phyloP scores from a whole-genome alignment of 495 filamentous ascomycete genomes.

The Aspergillus saccharolyticus region DNA sequence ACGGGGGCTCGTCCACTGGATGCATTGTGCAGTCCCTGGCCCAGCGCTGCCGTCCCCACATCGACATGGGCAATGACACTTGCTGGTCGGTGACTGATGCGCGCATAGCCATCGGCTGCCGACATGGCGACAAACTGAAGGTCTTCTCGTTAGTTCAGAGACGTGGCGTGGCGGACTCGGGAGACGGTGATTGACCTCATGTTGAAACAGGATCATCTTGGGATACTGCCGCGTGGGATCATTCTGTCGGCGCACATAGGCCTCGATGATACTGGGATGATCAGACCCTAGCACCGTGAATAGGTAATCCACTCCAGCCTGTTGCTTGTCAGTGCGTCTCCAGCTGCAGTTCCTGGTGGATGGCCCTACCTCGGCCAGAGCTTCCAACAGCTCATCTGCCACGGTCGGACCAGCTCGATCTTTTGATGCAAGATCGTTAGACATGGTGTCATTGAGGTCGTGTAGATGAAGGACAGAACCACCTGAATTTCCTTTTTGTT shows the following conservation, averaged over 20 bases:
- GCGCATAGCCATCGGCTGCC: conserved; percentile 24
- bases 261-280: conserved; percentile 25
- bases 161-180: neutral
- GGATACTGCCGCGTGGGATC: conserved; percentile 18
- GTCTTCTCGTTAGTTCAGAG: neutral
- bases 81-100: conserved; percentile 19
- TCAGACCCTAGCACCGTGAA: conserved; percentile 23
- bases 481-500: neutral
- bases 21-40: conserved; percentile 26
- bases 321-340: neutral
- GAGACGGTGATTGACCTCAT: conserved; percentile 17
- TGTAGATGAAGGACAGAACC: neutral
- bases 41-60: conserved; percentile 25
- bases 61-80: conserved; percentile 28
- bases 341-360: neutral
- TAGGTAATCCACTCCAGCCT: conserved; percentile 21
- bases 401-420: neutral
- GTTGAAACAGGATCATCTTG: conserved; percentile 26
- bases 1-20: conserved; percentile 25
- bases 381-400: neutral
- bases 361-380: neutral
- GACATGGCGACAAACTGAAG: conserved; percentile 25
- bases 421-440: neutral
- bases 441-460: neutral
- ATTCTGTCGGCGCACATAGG: conserved; percentile 21